Evolutionary conservation across 768 basidiomycete genomes (phyloP).

Genomic region (Xanthoconium purpureum): DNA sequence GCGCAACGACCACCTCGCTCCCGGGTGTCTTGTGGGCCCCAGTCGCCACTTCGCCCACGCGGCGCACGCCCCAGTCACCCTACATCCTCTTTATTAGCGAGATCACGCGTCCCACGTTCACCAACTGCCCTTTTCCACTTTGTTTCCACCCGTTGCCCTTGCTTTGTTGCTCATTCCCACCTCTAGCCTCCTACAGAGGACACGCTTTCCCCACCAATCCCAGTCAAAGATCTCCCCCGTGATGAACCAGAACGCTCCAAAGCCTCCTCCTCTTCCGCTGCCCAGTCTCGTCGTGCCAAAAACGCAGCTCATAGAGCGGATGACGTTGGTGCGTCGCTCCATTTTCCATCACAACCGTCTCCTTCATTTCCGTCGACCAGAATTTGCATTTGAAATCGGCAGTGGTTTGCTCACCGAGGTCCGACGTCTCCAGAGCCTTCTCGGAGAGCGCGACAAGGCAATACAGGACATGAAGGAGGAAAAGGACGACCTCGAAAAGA

Average conservation of each 20-base stretch:
- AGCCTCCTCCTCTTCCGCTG: constrained; percentile 67
- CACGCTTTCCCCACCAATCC: constrained; percentile 43
- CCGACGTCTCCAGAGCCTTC: constrained; percentile 82
- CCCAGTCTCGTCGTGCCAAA: constrained; percentile 85
- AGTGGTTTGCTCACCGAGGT: constrained; percentile 90
- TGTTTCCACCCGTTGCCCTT: neutral
- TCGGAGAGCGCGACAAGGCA: constrained; percentile 89
- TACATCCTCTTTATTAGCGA: neutral
- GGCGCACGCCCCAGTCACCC: neutral
- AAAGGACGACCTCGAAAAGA: constrained; percentile 82
- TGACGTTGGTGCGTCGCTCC: constrained; percentile 68
- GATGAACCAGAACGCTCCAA: constrained; percentile 60
- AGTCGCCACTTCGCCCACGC: neutral
- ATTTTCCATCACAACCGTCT: neutral
- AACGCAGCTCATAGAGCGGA: constrained; percentile 88
- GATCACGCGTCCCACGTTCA: constrained; percentile 4
- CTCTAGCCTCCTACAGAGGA: constrained; percentile 46
- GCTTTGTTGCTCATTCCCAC: constrained; percentile 3
- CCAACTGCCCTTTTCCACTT: neutral
- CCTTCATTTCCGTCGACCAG: constrained; percentile 42
- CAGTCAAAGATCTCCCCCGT: constrained; percentile 51
- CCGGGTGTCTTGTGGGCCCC: neutral
- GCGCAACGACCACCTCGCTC: neutral
- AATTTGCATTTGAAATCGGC: constrained; percentile 98
- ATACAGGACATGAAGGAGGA: constrained; percentile 91